Conservation (phyloP, 2,329 filamentous ascomycete species). For the Periconia digitata region DNA sequence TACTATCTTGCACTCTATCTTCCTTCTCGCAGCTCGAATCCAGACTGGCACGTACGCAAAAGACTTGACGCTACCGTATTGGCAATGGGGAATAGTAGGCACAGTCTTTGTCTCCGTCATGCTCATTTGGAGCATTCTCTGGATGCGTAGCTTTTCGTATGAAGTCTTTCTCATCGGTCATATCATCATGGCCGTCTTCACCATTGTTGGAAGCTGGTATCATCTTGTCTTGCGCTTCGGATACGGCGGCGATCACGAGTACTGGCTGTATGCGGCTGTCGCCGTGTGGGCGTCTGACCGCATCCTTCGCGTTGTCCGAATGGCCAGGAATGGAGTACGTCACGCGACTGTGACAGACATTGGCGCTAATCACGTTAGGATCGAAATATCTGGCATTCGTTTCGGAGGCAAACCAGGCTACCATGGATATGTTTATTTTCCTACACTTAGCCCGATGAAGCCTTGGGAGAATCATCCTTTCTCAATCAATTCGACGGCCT, state of each 20-base stretch:
- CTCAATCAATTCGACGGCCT: too few species aligned
- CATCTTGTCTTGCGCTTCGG: slow-evolving; percentile 34
- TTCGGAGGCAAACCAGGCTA: too few species aligned
- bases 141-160: slow-evolving; percentile 27
- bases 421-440: too few species aligned
- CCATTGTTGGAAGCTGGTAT: slow-evolving; percentile 33
- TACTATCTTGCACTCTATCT: too few species aligned
- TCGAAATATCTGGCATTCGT: too few species aligned
- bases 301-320: slow-evolving; percentile 41
- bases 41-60: not conserved
- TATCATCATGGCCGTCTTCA: slow-evolving; percentile 26
- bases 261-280: slow-evolving; percentile 48
- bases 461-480: too few species aligned
- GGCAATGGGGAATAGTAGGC: slow-evolving; percentile 42
- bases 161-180: slow-evolving; percentile 37
- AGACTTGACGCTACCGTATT: slow-evolving; percentile 15
- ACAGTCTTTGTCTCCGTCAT: slow-evolving; percentile 29
- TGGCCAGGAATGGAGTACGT: slow-evolving; percentile 41
- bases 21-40: too few species aligned
- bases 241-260: slow-evolving; percentile 43
- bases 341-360: slow-evolving; percentile 39
- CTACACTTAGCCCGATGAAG: too few species aligned
- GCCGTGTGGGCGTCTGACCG: slow-evolving; percentile 52
- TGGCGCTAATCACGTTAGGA: too few species aligned
- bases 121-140: slow-evolving; percentile 22